Percentiles rank a stretch among this genome's conserved stretches.
These are phyloP conservation scores for Cladophialophora chaetospira DNA, from an alignment of 2,329 filamentous ascomycete genomes.

Conservation along the genomic window DNA sequence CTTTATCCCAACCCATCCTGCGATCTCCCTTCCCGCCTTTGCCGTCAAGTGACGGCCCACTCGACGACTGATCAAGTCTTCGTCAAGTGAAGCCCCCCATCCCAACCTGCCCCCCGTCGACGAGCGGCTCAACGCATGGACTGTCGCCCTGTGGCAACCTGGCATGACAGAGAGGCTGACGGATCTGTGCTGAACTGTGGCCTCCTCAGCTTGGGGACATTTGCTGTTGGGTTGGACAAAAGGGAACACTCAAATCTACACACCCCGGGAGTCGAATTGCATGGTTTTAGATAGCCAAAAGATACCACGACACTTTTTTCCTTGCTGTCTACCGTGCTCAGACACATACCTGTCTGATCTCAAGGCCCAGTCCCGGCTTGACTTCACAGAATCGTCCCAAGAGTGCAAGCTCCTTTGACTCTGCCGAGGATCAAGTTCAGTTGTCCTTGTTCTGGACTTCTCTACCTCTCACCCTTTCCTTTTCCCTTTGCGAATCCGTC, in stretches of 20 bases:
- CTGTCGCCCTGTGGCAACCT: not conserved
- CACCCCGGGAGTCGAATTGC: slow-evolving; percentile 13
- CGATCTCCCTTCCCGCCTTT: no score
- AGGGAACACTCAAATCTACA: slow-evolving; percentile 10
- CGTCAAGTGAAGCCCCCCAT: not conserved
- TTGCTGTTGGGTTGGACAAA: not conserved
- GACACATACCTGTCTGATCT: slow-evolving; percentile 18
- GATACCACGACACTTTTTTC: slow-evolving; percentile 33
- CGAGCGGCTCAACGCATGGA: not conserved
- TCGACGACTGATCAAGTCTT: not conserved
- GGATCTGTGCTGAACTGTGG: slow-evolving; percentile 4
- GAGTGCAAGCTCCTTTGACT: slow-evolving; percentile 23
- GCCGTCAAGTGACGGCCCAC: no score
- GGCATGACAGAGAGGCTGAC: slow-evolving; percentile 10
- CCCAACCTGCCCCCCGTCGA: not conserved
- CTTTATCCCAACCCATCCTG: not conserved
- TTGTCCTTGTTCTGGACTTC: not conserved
- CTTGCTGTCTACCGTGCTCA: slow-evolving; percentile 28
- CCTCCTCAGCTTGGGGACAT: slow-evolving; percentile 3
- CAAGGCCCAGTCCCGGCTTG: slow-evolving; percentile 14
- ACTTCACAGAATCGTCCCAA: slow-evolving; percentile 15
- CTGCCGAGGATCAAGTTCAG: slow-evolving; percentile 17
- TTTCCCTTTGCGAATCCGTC: slow-evolving; percentile 17
- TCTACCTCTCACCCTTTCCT: slow-evolving; percentile 17
- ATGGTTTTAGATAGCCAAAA: slow-evolving; percentile 33